Evolutionary conservation across 192 early-diverging fungal genomes (phyloP), one percentile per base, ranked within the genome.

Genomic region (Coemansia sp.): DNA sequence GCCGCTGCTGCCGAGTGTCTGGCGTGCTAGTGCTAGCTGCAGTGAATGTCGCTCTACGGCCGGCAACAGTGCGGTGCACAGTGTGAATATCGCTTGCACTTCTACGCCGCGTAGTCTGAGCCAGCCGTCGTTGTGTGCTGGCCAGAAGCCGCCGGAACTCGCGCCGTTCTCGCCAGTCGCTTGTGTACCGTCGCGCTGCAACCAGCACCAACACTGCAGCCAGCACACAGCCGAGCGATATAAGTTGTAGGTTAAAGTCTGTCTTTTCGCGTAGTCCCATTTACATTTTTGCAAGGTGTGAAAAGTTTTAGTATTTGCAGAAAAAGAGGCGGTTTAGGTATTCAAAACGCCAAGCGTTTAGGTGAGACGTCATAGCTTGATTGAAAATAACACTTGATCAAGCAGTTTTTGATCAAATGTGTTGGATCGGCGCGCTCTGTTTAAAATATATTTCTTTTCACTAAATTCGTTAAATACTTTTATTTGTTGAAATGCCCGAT

Each of bases 231-330:
- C 56, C 67, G 2, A 79, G 49, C 2, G 67, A 69, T 19, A 69
- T 45, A 2, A 55, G 24, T 51, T 79, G 76, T 9, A 79, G 57
- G n/a, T 66, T 67, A 50, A 63, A 66, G 43, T 79, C 76, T 2
- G 76, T 51, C 45, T 67, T 69, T 45, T 79, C 76, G 23, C 76
- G 66, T 45, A 79, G 25, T 0, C 76, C 70, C 76, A 79, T 79
- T 66, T 45, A 45, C 41, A 45, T 35, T 45, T 12, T 45, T 45
- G 9, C 41, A n/a, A 12, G 5, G 0, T 15, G 41, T n/a, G 41
- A 45, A 45, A n/a, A 45, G 41, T 45, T 35, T 35, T 8, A 29
- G 4, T 6, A 6, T 35, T 35, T 6, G 32, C 4, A 35, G 8
- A 8, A 8, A 35, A 35, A 35, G 32, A 35, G 32, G 7, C 32